A percentile compares a stretch with the other conserved stretches of the same genome.
These are phyloP conservation scores for Pseudogymnoascus sp. DNA, from an alignment of 2,329 filamentous ascomycete species.

Conservation along the genomic window DNA sequence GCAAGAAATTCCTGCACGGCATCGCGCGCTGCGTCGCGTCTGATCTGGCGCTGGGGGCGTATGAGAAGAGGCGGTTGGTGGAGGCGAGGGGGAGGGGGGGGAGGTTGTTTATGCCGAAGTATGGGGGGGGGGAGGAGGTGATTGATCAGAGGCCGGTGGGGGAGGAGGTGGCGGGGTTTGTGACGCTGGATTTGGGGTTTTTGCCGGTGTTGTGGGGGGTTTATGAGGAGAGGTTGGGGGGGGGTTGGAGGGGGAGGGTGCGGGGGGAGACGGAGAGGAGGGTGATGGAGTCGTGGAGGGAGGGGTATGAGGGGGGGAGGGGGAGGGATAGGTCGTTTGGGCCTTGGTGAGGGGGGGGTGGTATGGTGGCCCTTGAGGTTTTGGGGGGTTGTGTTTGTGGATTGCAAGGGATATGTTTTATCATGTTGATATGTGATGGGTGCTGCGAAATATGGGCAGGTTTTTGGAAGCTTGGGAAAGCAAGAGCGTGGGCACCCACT, in stretches of 20 bases:
- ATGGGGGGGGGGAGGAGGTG: conserved; percentile 38
- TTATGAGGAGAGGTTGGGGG: conserved; percentile 13
- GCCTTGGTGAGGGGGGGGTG: not conserved
- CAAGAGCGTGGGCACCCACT: not conserved
- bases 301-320: conserved; percentile 21
- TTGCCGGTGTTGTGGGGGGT: conserved; percentile 33
- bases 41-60: conserved; percentile 8
- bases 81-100: conserved; percentile 31
- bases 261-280: not conserved
- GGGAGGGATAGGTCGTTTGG: conserved; percentile 19
- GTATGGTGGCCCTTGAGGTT: not conserved
- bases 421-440: not conserved
- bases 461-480: not conserved
- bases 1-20: conserved; percentile 28
- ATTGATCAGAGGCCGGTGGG: conserved; percentile 40
- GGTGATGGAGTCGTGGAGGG: not conserved
- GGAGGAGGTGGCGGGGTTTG: conserved; percentile 35
- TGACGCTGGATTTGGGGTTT: conserved; percentile 36
- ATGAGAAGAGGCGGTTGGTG: conserved; percentile 27
- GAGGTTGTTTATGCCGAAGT: conserved; percentile 33
- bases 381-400: not conserved
- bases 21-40: conserved; percentile 33
- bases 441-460: not conserved
- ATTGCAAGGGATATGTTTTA: not conserved
- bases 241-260: not conserved